A percentile compares a stretch with the other conserved stretches of the same genome.
phyloP scores from a whole-genome alignment of 208 protist genomes.

The Leishmania mexicana region DNA sequence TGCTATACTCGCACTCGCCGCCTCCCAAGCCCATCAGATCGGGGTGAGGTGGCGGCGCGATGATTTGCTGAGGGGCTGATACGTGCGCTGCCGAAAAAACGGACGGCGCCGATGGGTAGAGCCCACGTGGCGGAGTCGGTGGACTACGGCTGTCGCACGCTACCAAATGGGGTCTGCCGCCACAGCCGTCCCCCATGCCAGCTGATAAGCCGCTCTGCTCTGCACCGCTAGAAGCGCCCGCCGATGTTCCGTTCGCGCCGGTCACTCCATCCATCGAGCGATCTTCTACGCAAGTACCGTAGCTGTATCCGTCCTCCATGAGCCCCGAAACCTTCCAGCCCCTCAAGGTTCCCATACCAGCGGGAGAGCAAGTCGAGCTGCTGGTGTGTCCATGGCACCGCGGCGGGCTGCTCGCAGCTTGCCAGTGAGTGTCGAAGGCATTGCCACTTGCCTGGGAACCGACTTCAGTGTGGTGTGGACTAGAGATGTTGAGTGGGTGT shows the following conservation, averaged over 20 bases:
- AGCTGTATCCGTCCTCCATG: neutral
- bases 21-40: neutral
- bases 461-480: neutral
- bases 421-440: neutral
- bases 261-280: neutral
- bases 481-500: neutral
- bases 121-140: neutral
- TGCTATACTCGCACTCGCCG: slow-evolving; percentile 17
- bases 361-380: neutral
- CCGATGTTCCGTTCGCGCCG: neutral
- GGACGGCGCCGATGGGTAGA: neutral
- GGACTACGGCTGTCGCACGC: too few relatives aligned
- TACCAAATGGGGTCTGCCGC: neutral
- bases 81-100: neutral
- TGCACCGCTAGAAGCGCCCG: neutral
- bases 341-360: neutral
- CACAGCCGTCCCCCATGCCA: neutral
- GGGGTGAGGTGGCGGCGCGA: neutral
- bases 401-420: neutral
- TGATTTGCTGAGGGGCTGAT: neutral
- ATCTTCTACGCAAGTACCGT: neutral
- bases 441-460: neutral
- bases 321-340: neutral
- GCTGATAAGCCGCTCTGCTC: neutral
- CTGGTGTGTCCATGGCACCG: neutral